Evolutionary conservation across 352 stramenopile genomes (phyloP).

Genomic region (Hyphochytrium catenoides): DNA sequence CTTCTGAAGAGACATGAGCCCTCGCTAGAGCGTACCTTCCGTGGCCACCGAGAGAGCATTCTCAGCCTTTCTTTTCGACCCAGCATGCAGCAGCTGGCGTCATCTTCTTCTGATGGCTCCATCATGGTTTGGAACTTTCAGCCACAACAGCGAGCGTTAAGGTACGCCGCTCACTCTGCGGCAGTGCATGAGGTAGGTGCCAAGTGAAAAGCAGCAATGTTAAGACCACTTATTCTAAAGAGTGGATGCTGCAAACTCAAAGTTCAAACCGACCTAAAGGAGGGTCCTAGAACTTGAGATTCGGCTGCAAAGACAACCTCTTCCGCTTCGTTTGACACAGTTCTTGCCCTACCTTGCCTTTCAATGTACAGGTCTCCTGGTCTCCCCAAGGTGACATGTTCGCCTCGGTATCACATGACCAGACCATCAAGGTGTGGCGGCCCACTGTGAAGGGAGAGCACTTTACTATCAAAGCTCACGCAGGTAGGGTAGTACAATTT

Average conservation of each 20-base stretch:
- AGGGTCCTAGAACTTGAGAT: no score
- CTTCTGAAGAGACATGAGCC: no score
- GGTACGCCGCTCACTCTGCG: constrained; percentile 43
- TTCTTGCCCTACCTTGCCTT: no score
- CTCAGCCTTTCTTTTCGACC: constrained; percentile 52
- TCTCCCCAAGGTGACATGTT: constrained; percentile 42
- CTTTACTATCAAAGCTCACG: constrained; percentile 36
- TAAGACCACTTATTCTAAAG: no score
- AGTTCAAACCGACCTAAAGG: no score
- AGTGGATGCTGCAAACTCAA: no score
- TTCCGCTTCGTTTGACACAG: no score
- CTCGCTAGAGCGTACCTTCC: constrained; percentile 61
- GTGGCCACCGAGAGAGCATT: constrained; percentile 46
- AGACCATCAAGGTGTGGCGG: constrained; percentile 67
- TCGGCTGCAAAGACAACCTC: no score
- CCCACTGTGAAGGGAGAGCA: constrained; percentile 43
- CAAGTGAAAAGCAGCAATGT: no score
- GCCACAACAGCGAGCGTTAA: constrained; percentile 44
- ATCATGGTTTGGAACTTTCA: constrained; percentile 80
- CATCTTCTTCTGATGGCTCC: constrained; percentile 29
- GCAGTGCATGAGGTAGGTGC: constrained; percentile 22
- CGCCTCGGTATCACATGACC: constrained; percentile 65
- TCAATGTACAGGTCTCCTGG: constrained; percentile 44
- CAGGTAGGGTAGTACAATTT: constrained; percentile 27
- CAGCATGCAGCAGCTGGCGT: constrained; percentile 58